These are phyloP conservation scores for Cladosporium austrohemisphaericum DNA, from an alignment of 2,329 filamentous ascomycete genomes.

Conservation along the genomic window DNA sequence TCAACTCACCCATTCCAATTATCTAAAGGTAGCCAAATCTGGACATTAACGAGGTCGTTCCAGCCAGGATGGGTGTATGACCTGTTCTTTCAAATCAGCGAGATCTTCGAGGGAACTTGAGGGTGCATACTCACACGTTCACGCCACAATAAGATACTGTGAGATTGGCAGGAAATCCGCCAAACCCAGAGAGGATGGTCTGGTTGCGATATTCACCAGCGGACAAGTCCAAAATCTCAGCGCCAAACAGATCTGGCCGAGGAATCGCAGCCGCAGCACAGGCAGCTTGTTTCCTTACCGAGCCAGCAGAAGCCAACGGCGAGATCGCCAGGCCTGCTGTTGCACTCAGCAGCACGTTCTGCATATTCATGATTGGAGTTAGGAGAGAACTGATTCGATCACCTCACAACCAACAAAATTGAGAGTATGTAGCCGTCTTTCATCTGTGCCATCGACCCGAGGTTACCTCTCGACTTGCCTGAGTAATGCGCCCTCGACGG, in stretches of 20 bases:
- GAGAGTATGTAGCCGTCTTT: too few species aligned
- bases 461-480: too few species aligned
- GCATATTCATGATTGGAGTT: background rate
- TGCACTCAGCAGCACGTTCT: background rate
- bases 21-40: slow-evolving; percentile 31
- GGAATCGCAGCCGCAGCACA: slow-evolving; percentile 7
- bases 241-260: background rate
- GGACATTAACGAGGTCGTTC: slow-evolving; percentile 24
- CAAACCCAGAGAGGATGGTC: background rate
- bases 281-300: background rate
- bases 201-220: background rate
- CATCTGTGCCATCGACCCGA: too few species aligned
- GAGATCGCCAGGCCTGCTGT: background rate
- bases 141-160: slow-evolving; percentile 11
- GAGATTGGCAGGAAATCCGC: slow-evolving; percentile 1
- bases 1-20: slow-evolving; percentile 33
- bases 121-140: background rate
- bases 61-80: slow-evolving; percentile 9
- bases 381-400: too few species aligned
- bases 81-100: background rate
- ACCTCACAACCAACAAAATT: too few species aligned
- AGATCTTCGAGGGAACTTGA: background rate
- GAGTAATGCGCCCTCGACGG: too few species aligned
- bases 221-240: slow-evolving; percentile 6
- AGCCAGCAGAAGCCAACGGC: background rate